phyloP scores from a whole-genome alignment of 768 basidiomycete genomes.

The Leccinum boreale region DNA sequence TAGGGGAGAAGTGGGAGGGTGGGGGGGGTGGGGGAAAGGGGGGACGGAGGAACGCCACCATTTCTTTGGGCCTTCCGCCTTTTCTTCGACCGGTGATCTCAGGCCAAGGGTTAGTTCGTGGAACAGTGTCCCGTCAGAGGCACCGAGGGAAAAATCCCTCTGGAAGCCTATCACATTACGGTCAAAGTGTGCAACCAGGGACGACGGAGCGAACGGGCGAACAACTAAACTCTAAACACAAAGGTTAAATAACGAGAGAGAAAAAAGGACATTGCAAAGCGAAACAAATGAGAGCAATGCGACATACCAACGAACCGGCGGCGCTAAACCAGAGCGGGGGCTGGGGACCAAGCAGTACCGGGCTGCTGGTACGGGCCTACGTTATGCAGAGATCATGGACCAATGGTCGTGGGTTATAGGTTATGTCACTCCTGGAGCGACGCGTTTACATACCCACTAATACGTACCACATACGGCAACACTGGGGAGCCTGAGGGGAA shows the following conservation, averaged over 20 bases:
- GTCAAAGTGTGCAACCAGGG: not conserved
- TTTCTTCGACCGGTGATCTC: slow-evolving; percentile 1
- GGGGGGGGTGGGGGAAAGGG: not conserved
- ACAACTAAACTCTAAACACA: not conserved
- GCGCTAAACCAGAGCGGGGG: not conserved
- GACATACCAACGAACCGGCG: slow-evolving; percentile 5
- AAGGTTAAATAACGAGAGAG: not conserved
- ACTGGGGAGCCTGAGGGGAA: not conserved
- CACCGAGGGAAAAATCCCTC: not conserved
- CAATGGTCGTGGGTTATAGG: not conserved
- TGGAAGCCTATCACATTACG: not conserved
- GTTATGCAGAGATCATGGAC: not conserved
- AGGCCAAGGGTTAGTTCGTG: not conserved
- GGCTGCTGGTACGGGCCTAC: not conserved
- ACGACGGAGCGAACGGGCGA: not conserved
- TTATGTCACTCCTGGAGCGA: not conserved
- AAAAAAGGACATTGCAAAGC: not conserved
- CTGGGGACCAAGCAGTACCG: not conserved
- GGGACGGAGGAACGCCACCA: slow-evolving; percentile 1
- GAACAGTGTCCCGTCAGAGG: not conserved
- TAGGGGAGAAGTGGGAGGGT: not conserved
- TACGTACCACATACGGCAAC: not conserved
- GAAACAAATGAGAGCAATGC: not conserved
- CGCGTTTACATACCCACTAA: not conserved
- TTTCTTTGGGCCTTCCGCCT: not conserved